Evolutionary conservation across 768 basidiomycete species (phyloP).

Genomic region (Psilocybe azurescens): DNA sequence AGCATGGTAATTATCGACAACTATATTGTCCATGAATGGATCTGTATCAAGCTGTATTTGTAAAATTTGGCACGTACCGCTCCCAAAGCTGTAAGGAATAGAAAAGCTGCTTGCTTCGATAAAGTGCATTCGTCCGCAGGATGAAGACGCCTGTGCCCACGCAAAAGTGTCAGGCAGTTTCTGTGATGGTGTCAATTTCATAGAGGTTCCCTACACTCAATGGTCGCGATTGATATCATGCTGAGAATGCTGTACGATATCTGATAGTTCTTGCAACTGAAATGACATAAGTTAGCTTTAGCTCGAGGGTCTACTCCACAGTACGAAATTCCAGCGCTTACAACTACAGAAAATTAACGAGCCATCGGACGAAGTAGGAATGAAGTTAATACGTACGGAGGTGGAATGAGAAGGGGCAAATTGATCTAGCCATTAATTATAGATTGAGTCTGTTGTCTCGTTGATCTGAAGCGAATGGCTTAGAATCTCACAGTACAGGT

Average conservation of each 20-base stretch:
- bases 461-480: no score
- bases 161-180: not conserved
- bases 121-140: slow-evolving; percentile 20
- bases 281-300: slow-evolving; percentile 7
- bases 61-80: slow-evolving; percentile 1
- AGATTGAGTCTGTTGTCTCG: no score
- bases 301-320: no score
- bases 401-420: not conserved
- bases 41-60: not conserved
- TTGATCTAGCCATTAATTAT: not conserved
- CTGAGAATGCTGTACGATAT: slow-evolving; percentile 7
- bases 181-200: not conserved
- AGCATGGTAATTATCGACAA: slow-evolving; percentile 19
- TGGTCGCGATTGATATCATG: slow-evolving; percentile 10
- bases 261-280: slow-evolving; percentile 17
- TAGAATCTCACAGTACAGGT: slow-evolving; percentile 13
- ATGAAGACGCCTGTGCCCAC: slow-evolving; percentile 9
- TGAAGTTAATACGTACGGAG: not conserved
- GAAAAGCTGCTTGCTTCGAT: slow-evolving; percentile 10
- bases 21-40: not conserved
- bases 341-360: not conserved
- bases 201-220: slow-evolving; percentile 8
- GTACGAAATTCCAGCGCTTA: not conserved
- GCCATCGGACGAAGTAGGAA: not conserved
- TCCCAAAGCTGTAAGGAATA: slow-evolving; percentile 2